A percentile compares a stretch with the other conserved stretches of the same genome.
Conservation (phyloP, 1,139 yeast genomes). For the Sugiyamaella paludigena region DNA sequence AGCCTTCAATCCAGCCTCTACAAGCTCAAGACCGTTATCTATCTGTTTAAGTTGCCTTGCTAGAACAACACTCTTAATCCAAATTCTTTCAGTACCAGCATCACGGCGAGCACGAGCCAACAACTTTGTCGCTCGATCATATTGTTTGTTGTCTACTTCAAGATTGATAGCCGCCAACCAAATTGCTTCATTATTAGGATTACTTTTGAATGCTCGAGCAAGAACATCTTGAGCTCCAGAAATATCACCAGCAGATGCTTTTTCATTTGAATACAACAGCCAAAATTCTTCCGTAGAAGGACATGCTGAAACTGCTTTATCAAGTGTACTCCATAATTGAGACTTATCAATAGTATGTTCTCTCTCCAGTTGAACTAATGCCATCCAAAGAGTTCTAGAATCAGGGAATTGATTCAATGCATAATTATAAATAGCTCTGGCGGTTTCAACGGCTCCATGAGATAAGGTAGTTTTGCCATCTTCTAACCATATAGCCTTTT, state of each 20-base stretch:
- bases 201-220: constrained; percentile 44
- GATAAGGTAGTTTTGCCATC: constrained; percentile 39
- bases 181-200: constrained; percentile 51
- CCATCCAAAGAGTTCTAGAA: constrained; percentile 55
- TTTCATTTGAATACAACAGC: constrained; percentile 71
- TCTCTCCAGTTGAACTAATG: constrained; percentile 50
- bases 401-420: constrained; percentile 50
- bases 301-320: constrained; percentile 48
- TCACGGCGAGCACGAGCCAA: constrained; percentile 44
- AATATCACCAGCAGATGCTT: constrained; percentile 52
- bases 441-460: constrained; percentile 39
- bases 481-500: constrained; percentile 35
- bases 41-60: constrained; percentile 43
- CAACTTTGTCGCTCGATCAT: constrained; percentile 44
- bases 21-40: constrained; percentile 42
- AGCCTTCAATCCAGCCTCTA: constrained; percentile 46
- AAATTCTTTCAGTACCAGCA: constrained; percentile 47
- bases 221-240: constrained; percentile 55
- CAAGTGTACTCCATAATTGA: constrained; percentile 48
- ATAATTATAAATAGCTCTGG: constrained; percentile 50
- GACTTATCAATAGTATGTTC: constrained; percentile 29
- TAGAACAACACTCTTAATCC: constrained; percentile 63
- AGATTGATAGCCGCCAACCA: constrained; percentile 73
- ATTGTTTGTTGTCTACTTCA: constrained; percentile 46
- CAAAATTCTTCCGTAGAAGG: constrained; percentile 53